phyloP scores from a whole-genome alignment of 495 filamentous ascomycete genomes.

The Thozetella sp. region DNA sequence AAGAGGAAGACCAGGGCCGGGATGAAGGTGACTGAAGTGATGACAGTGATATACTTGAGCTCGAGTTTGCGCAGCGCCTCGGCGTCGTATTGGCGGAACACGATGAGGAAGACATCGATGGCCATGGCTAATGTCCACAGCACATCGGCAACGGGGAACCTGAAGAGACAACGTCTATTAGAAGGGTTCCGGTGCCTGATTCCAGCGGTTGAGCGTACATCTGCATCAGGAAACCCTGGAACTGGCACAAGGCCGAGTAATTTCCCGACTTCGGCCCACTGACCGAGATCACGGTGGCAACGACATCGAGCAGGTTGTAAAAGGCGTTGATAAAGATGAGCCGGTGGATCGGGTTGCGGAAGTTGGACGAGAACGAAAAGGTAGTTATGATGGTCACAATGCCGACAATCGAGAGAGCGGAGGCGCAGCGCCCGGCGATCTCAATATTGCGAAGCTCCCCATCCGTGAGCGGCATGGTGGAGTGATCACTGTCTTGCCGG shows the following conservation, averaged over 20 bases:
- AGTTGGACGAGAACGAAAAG: conserved; percentile 37
- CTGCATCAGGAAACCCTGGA: conserved; percentile 49
- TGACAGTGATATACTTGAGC: conserved; percentile 36
- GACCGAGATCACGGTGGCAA: conserved; percentile 45
- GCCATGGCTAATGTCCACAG: conserved; percentile 52
- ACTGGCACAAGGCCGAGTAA: conserved; percentile 41
- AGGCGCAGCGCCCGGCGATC: conserved; percentile 37
- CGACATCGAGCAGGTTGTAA: conserved; percentile 46
- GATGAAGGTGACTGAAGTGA: conserved; percentile 38
- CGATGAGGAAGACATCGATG: conserved; percentile 44
- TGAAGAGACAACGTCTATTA: conserved; percentile 11
- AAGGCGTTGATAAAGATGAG: conserved; percentile 50
- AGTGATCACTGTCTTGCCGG: neutral
- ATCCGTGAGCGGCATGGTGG: conserved; percentile 20
- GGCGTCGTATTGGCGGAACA: conserved; percentile 42
- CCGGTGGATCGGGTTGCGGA: conserved; percentile 48
- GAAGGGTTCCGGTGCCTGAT: neutral
- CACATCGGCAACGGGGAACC: conserved; percentile 52
- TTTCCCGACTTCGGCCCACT: conserved; percentile 38
- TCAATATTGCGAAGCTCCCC: conserved; percentile 27
- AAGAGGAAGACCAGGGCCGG: conserved; percentile 46
- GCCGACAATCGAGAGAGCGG: conserved; percentile 37
- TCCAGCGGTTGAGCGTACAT: conserved; percentile 29
- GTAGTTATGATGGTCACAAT: conserved; percentile 39
- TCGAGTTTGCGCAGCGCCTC: conserved; percentile 39